Conservation (phyloP, 768 basidiomycete species). For the Hemileccinum rubropunctum region DNA sequence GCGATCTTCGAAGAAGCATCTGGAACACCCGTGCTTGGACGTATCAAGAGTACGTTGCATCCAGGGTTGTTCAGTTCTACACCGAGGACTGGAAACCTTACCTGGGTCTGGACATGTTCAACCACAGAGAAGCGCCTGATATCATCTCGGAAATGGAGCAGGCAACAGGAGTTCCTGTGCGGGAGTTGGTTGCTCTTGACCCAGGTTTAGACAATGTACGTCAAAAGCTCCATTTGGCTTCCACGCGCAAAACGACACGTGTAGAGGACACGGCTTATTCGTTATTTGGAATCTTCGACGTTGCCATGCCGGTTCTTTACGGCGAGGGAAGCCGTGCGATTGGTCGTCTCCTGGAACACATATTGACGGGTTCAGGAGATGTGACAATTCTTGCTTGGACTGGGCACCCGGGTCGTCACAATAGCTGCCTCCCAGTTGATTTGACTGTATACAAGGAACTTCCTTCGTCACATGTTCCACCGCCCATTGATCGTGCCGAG, state of each 20-base stretch:
- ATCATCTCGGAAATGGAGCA: background rate
- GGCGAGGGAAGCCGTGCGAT: background rate
- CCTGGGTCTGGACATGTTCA: background rate
- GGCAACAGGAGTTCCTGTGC: background rate
- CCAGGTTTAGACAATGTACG: background rate
- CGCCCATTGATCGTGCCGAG: background rate
- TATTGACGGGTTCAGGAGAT: background rate
- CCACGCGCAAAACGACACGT: background rate
- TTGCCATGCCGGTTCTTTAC: background rate
- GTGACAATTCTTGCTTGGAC: slow-evolving; percentile 2
- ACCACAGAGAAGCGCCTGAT: background rate
- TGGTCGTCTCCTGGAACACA: slow-evolving; percentile 3
- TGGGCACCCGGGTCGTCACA: background rate
- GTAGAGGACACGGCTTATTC: slow-evolving; percentile 2
- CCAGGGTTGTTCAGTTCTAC: background rate
- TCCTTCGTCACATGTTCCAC: background rate
- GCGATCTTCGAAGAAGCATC: background rate
- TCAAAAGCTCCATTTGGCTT: background rate
- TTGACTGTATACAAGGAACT: background rate
- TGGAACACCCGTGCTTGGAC: slow-evolving; percentile 1
- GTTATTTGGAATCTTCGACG: background rate
- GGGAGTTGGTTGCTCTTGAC: background rate
- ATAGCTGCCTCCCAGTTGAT: slow-evolving; percentile 1
- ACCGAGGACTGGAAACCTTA: slow-evolving; percentile 1
- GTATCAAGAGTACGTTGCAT: background rate